Conservation (phyloP, 805 yeast genomes). For the Kodamaea kaohsiungensis region DNA sequence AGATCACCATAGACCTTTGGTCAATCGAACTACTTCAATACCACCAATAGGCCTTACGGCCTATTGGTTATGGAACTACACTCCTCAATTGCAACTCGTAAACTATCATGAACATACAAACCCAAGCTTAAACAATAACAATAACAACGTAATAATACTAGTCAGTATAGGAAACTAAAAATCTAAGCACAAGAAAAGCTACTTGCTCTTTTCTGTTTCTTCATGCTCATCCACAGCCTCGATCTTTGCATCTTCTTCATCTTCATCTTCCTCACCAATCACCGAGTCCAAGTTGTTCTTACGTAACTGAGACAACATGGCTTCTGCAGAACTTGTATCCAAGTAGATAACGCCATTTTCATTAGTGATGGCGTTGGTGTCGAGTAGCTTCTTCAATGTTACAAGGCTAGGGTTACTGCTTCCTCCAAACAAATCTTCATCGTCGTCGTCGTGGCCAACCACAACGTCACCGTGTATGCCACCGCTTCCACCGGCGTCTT, state of each 20-base stretch:
- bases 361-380: constrained; percentile 51
- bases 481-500: not conserved
- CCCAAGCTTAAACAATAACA: constrained; percentile 4
- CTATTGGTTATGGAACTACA: not conserved
- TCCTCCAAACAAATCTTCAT: constrained; percentile 13
- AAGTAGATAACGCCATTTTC: constrained; percentile 66
- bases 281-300: constrained; percentile 29
- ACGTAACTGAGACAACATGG: constrained; percentile 54
- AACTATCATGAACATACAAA: not conserved
- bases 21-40: too few relatives aligned
- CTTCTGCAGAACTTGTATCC: constrained; percentile 61
- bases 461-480: not conserved
- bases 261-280: constrained; percentile 29
- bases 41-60: too few relatives aligned
- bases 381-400: constrained; percentile 12
- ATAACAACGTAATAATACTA: constrained; percentile 1
- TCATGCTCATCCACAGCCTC: constrained; percentile 35
- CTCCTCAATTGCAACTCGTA: not conserved
- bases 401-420: constrained; percentile 13
- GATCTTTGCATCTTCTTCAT: constrained; percentile 30
- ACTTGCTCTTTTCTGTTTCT: constrained; percentile 14
- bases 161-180: not conserved
- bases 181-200: not conserved
- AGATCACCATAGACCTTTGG: too few relatives aligned
- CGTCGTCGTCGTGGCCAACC: constrained; percentile 8